Base-by-base conservation (phyloP, 2,329 filamentous ascomycete species). In the Leptographium wingfieldii region DNA sequence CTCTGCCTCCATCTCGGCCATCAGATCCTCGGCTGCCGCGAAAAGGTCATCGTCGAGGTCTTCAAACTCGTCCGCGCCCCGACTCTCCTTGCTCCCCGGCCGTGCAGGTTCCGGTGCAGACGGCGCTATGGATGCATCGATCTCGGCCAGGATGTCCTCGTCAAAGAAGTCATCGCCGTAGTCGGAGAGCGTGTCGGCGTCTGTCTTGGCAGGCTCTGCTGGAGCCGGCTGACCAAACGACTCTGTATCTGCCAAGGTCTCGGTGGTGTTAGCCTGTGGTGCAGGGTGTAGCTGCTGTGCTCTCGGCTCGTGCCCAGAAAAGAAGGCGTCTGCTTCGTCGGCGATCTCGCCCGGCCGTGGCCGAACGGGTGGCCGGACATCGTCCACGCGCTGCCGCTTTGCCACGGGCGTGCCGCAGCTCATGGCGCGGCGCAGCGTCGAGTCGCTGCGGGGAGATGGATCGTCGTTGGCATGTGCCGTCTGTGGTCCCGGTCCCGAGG, bases 341-440 rank as follows among this genome's bases (percentile, higher is more conserved):
- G 7, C 35, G 19, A 16, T n/a, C 11, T 7, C 25, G 25, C 25
- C 49, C 16, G n/a, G 14, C 2, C 48, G 31, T 19, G n/a, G 55
- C 5, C n/a, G 19, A 3, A 16, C 22, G 22, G 54, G 54, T 3
- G 38, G 22, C 4, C 3, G 35, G 5, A 11, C 11, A 2, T 6
- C 35, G 56, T 84, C 80, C 9, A 83, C 67, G 65, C 79, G 86
- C 65, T 85, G 79, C 64, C 85, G 78, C 70, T 92, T 92, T 1
- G 86, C 85, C 80, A 86, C 88, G 65, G 87, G 81, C 29, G 80
- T 76, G 22, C 85, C 86, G 68, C 84, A 88, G 69, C 86, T 90
- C 61, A 85, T 79, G 2, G 86, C 80, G 64, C 86, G 80, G 65
- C 85, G 79, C 51, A 90, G 70, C 5, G 31, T 43, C 1, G 60